Base-by-base conservation (phyloP, 164 flowering plant genomes). In the Malania oleifera region DNA sequence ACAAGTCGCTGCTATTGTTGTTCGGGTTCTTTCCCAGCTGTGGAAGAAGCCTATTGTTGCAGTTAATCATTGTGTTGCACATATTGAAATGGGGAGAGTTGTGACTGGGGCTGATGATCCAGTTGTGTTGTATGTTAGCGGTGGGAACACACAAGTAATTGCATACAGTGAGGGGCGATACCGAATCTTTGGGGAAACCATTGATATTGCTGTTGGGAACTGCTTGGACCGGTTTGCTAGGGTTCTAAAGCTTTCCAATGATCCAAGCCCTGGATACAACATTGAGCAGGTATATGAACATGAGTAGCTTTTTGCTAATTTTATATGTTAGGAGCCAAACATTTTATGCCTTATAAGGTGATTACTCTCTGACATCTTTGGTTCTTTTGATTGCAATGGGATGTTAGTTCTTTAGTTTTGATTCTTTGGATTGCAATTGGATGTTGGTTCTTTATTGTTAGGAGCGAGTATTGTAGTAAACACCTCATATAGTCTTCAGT, bases 141-240 rank as follows among this genome's bases (percentile, higher is more conserved):
- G 98, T 46, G 98, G 98, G 25, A 92, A 92, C 63, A 92, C 98
- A 2, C 98, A 92, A 72, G 97, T 90, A 9, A 91, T 91, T 74
- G 96, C 96, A 0, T 91, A 85, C 43, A 91, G 98, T 56, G 98
- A 92, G 62, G 98, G 96, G 1, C 57, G 83, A 54, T 92, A 92
- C 50, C 73, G 96, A 15, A 92, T 92, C 35, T 92, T 92, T 65
- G 96, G 98, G 24, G 98, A 92, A 84, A 92, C 98, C 12, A 92
- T 92, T 68, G 98, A 92, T 69, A 92, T 92, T 63, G 98, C 98
- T 45, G 93, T 92, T 35, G 98, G 98, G 23, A 92, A 92, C 65
- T 92, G 98, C 74, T 77, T 92, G 83, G 96, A 92, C 50, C 76
- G 98, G 45, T 92, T 92, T 68, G 98, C 98, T 13, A 70, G 98